phyloP scores from a whole-genome alignment of 768 basidiomycete genomes.

The Amanita rimosa region DNA sequence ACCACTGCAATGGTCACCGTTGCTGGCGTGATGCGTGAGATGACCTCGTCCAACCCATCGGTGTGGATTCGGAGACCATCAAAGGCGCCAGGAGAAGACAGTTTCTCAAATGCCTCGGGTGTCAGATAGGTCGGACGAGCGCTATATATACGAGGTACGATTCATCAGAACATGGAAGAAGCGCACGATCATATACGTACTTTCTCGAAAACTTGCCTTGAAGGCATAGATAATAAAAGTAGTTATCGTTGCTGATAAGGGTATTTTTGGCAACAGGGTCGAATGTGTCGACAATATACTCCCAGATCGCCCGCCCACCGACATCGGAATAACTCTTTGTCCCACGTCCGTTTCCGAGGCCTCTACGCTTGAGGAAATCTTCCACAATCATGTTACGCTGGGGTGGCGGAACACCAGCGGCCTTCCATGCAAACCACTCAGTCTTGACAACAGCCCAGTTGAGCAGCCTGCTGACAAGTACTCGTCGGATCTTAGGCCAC shows the following conservation, averaged over 20 bases:
- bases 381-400: slow-evolving; percentile 51
- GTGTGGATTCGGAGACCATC: slow-evolving; percentile 62
- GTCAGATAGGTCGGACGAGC: neutral
- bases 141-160: neutral
- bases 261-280: slow-evolving; percentile 35
- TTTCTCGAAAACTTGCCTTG: slow-evolving; percentile 17
- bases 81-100: slow-evolving; percentile 29
- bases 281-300: slow-evolving; percentile 40
- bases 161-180: neutral
- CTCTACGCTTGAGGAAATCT: slow-evolving; percentile 21
- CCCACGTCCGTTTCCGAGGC: neutral
- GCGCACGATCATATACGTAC: neutral
- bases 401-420: slow-evolving; percentile 64
- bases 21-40: neutral
- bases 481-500: slow-evolving; percentile 52
- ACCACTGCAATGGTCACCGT: neutral
- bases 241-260: slow-evolving; percentile 50
- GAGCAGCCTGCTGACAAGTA: slow-evolving; percentile 40
- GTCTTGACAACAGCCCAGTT: slow-evolving; percentile 45
- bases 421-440: slow-evolving; percentile 63
- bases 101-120: slow-evolving; percentile 25
- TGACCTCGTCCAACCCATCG: slow-evolving; percentile 57
- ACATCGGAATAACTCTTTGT: neutral
- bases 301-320: slow-evolving; percentile 20
- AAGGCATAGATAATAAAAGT: slow-evolving; percentile 42